phyloP scores from a whole-genome alignment of 202 grass and related monocot species.

The Schoenoplectus tabernaemontani region DNA sequence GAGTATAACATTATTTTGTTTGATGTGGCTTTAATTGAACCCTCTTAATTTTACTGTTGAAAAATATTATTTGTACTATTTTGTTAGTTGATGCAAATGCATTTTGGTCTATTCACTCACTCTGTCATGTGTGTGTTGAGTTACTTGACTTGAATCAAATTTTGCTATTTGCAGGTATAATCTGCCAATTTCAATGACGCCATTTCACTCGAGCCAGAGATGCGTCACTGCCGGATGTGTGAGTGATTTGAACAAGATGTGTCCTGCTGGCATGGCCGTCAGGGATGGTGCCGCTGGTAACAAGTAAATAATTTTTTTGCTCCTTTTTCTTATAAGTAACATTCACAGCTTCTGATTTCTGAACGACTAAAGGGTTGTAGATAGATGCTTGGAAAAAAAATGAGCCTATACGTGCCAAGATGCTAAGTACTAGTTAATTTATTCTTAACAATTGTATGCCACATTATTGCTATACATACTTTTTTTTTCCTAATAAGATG shows the following conservation, averaged over 20 bases:
- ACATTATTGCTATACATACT: neutral
- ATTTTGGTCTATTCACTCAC: too few species aligned
- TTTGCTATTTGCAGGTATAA: constrained; percentile 29
- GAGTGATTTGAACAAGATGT: constrained; percentile 87
- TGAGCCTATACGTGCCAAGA: too few species aligned
- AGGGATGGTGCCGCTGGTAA: constrained; percentile 31
- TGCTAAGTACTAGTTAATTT: neutral
- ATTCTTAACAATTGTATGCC: neutral
- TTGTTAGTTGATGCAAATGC: too few species aligned
- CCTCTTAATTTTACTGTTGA: too few species aligned
- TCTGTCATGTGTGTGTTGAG: neutral
- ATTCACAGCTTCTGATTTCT: neutral
- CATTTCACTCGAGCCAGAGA: constrained; percentile 39
- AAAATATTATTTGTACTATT: too few species aligned
- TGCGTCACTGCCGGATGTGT: constrained; percentile 68
- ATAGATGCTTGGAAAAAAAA: neutral
- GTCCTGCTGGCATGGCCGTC: constrained; percentile 61
- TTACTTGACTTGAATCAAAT: neutral
- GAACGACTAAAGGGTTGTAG: neutral
- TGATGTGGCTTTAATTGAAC: neutral
- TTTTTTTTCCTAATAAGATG: neutral
- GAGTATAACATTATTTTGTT: too few species aligned
- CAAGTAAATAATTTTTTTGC: neutral
- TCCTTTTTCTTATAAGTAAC: too few species aligned
- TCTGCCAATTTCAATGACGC: constrained; percentile 76